Evolutionary conservation across 495 filamentous ascomycete species (phyloP).

Genomic region (Halenospora varia): DNA sequence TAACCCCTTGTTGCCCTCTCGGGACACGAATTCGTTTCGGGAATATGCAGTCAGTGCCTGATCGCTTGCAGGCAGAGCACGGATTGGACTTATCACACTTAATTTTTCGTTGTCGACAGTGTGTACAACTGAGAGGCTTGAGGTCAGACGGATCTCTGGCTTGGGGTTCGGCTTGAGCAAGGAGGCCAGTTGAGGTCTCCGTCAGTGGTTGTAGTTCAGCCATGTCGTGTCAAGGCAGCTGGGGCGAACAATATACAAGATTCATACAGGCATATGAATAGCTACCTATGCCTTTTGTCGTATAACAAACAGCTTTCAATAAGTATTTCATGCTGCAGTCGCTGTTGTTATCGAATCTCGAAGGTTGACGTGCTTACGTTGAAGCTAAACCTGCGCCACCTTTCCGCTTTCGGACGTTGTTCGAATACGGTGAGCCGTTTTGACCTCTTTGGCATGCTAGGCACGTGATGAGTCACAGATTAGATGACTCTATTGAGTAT

Average conservation of each 20-base stretch:
- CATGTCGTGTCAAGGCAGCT: slow-evolving; percentile 11
- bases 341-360: neutral
- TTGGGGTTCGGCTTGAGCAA: slow-evolving; percentile 10
- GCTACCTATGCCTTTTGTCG: slow-evolving; percentile 3
- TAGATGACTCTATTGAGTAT: neutral
- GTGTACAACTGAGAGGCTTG: slow-evolving; percentile 12
- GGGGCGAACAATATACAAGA: slow-evolving; percentile 11
- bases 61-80: slow-evolving; percentile 6
- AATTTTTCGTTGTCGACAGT: slow-evolving; percentile 15
- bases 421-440: neutral
- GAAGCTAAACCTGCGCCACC: too few species aligned
- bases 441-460: neutral
- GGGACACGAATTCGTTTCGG: slow-evolving; percentile 4
- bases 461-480: neutral
- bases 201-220: slow-evolving; percentile 10
- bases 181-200: slow-evolving; percentile 8
- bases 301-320: slow-evolving; percentile 4
- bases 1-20: slow-evolving; percentile 6
- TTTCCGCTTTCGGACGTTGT: too few species aligned
- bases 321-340: neutral
- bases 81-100: slow-evolving; percentile 15
- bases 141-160: slow-evolving; percentile 9
- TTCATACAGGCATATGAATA: slow-evolving; percentile 11
- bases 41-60: slow-evolving; percentile 1
- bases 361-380: neutral